Evolutionary conservation across 805 yeast genomes (phyloP), one percentile per base, ranked within the genome.

Genomic region (Nakazawaea peltata): DNA sequence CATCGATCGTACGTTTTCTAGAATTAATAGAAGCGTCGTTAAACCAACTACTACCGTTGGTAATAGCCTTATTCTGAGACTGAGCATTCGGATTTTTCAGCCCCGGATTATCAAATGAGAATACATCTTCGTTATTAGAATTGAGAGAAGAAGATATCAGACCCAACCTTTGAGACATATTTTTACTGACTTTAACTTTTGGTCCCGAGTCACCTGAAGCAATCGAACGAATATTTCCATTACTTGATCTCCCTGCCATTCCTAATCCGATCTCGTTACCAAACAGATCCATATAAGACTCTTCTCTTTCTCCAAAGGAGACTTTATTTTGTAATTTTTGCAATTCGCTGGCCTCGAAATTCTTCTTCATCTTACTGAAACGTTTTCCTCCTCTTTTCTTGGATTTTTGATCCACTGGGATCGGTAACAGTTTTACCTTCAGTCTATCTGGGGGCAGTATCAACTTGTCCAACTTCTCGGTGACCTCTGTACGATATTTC

Each of bases 181-280:
- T 60, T 52, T 81, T 81, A 2, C 81, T 66, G 61, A 81, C 54
- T 43, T 28, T 28, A 5, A 23, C 31, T 13, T 19, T 28, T 13
- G 31, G 15, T 18, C 31, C 31, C 17, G 10, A 6, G 6, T 17
- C 5, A 16, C 12, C 19, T 10, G 4, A 13, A n/a, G 6, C 13
- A 5, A 28, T 9, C 31, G 9, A 33, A 30, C 47, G 41, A 8
- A 39, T 28, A 16, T 49, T 54, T 17, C 58, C 51, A 24, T 25
- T 27, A 23, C 26, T 31, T 28, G 28, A 34, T 15, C 48, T 50
- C n/a, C 45, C 60, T 27, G 76, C 65, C 85, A 84, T 75, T 3
- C 95, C 95, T 32, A 86, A 49, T 0, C 95, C 95, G 22, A 81
- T 62, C 47, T 85, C 95, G 35, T 84, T 87, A 9, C 94, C 94